These are phyloP conservation scores for Neurospora africana DNA, from an alignment of 495 filamentous ascomycete species.

Conservation along the genomic window DNA sequence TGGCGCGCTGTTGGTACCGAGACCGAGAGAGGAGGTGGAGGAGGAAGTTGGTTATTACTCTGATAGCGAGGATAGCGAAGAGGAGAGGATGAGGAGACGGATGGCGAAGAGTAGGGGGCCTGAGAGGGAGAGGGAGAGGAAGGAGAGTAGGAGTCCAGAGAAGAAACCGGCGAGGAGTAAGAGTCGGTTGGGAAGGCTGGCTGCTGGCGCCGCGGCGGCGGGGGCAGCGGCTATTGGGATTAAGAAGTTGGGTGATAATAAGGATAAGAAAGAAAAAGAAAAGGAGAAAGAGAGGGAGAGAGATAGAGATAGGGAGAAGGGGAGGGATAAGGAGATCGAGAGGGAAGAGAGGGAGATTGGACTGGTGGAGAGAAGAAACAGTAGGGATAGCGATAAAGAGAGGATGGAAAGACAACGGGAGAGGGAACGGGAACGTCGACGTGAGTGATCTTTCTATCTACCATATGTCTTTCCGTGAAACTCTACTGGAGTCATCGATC, in stretches of 20 bases:
- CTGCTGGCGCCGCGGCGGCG: conserved; percentile 57
- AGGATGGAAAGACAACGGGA: conserved; percentile 18
- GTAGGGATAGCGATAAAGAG: conserved; percentile 5
- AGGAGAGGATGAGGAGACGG: conserved; percentile 36
- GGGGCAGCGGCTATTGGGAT: conserved; percentile 71
- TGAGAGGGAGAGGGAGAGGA: conserved; percentile 25
- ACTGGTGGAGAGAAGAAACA: neutral
- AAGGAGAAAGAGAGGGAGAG: conserved; percentile 10
- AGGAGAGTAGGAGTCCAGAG: conserved; percentile 13
- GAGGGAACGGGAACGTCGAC: conserved; percentile 31
- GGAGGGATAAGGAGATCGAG: conserved; percentile 11
- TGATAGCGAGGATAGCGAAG: conserved; percentile 18
- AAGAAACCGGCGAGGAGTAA: conserved; percentile 41
- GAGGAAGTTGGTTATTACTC: conserved; percentile 8
- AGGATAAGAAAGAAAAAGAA: conserved; percentile 8
- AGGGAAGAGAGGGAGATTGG: conserved; percentile 8
- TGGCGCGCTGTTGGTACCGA: neutral
- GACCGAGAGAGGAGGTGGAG: conserved; percentile 4
- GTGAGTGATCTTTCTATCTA: conserved; percentile 8
- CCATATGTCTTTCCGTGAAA: neutral
- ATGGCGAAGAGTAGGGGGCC: conserved; percentile 24
- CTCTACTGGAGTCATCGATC: neutral
- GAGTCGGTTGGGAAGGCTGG: conserved; percentile 55
- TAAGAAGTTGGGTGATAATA: conserved; percentile 48
- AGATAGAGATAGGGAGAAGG: conserved; percentile 2